Percentiles rank a stretch among this genome's conserved stretches.
Evolutionary conservation across 2,329 filamentous ascomycete species (phyloP).

Genomic region (Colletotrichum phormii): DNA sequence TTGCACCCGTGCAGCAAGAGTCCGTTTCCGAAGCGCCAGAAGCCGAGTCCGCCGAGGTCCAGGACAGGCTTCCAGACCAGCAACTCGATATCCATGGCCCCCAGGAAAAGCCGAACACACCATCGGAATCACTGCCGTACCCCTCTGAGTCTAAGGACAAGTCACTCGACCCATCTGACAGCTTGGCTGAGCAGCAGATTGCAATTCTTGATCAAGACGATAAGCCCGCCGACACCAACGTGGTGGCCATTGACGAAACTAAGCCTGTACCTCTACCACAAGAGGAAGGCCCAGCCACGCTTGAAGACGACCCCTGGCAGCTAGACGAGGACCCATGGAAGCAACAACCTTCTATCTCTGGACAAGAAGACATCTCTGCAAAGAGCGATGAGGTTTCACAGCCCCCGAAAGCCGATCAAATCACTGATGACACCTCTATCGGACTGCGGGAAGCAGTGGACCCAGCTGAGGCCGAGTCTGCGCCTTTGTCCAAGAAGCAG

Average conservation of each 20-base stretch:
- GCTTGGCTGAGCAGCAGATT: neutral
- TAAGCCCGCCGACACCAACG: neutral
- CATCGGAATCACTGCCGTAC: neutral
- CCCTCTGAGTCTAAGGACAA: neutral
- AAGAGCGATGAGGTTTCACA: neutral
- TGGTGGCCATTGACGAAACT: neutral
- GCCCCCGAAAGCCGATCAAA: neutral
- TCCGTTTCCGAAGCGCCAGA: neutral
- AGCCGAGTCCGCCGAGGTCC: neutral
- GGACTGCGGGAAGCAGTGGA: neutral
- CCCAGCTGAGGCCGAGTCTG: constrained; percentile 2
- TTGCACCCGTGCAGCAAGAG: neutral
- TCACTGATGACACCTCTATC: neutral
- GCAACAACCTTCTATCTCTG: neutral
- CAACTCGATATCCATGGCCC: neutral
- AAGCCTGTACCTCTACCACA: neutral
- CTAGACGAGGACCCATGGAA: neutral
- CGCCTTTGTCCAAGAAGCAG: constrained; percentile 38
- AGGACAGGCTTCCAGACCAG: neutral
- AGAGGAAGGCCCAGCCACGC: neutral
- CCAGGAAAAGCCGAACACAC: neutral
- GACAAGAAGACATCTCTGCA: neutral
- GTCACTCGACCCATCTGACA: neutral
- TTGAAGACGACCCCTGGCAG: neutral
- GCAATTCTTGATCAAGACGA: neutral